phyloP scores from a whole-genome alignment of 441 rosid species.

The Oxalis stricta region DNA sequence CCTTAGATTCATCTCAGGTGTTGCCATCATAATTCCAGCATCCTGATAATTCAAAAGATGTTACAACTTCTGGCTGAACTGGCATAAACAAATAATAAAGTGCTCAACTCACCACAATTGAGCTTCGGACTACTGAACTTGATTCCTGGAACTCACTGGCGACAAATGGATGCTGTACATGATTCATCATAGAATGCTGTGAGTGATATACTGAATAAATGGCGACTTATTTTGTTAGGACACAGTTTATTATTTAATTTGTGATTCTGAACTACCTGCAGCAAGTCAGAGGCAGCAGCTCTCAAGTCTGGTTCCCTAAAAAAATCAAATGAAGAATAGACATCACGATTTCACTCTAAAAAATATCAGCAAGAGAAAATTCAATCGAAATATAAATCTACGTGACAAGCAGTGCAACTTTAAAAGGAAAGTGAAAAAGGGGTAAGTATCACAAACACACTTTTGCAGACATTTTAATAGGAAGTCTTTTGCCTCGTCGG shows the following conservation, averaged over 20 bases:
- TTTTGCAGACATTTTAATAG: constrained; percentile 49
- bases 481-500: constrained; percentile 53
- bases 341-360: background rate
- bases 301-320: constrained; percentile 47
- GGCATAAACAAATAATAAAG: constrained; percentile 7
- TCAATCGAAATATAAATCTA: background rate
- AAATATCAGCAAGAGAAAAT: background rate
- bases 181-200: constrained; percentile 2
- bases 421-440: background rate
- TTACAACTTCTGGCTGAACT: constrained; percentile 5
- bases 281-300: constrained; percentile 42
- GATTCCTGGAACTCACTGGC: constrained; percentile 37
- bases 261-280: constrained; percentile 29
- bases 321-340: background rate
- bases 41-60: constrained; percentile 22
- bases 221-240: constrained; percentile 7
- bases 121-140: constrained; percentile 21
- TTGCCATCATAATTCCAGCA: constrained; percentile 25
- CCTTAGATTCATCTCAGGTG: constrained; percentile 26
- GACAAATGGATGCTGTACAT: constrained; percentile 50
- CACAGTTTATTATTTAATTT: constrained; percentile 1
- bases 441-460: constrained; percentile 16
- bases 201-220: background rate
- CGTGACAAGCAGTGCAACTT: background rate
- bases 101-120: constrained; percentile 27